phyloP scores from a whole-genome alignment of 305 asterid species.

The Salvia sclarea region DNA sequence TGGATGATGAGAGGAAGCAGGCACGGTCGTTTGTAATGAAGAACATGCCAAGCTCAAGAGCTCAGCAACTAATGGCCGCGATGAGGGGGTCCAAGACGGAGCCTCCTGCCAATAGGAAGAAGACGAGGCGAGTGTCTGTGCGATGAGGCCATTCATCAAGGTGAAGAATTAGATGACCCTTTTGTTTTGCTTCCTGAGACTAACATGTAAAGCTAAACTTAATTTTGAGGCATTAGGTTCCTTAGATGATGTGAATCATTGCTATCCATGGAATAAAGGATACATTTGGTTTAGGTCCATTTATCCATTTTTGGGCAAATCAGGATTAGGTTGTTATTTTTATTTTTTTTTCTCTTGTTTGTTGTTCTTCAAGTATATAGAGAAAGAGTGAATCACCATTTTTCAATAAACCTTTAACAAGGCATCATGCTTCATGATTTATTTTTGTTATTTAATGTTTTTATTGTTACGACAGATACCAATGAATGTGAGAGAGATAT shows the following conservation, averaged over 20 bases:
- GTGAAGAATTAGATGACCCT: too few species aligned
- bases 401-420: too few species aligned
- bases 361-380: too few species aligned
- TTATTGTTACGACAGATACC: too few species aligned
- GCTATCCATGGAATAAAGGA: background rate
- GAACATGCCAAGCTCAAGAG: slow-evolving; percentile 50
- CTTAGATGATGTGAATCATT: background rate
- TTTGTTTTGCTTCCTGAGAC: slow-evolving; percentile 33
- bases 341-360: too few species aligned
- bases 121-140: slow-evolving; percentile 43
- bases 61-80: slow-evolving; percentile 59
- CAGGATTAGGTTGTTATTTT: background rate
- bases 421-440: too few species aligned
- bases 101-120: slow-evolving; percentile 52
- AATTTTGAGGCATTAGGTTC: background rate
- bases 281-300: background rate
- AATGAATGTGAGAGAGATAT: too few species aligned
- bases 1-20: slow-evolving; percentile 62
- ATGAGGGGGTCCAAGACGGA: slow-evolving; percentile 39
- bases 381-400: too few species aligned
- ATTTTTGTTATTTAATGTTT: too few species aligned
- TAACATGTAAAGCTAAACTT: slow-evolving; percentile 31
- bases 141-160: slow-evolving; percentile 33
- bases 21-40: slow-evolving; percentile 51
- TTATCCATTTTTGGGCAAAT: background rate